Conservation (phyloP, 2,329 filamentous ascomycete genomes). For the Arthroderma sp. region DNA sequence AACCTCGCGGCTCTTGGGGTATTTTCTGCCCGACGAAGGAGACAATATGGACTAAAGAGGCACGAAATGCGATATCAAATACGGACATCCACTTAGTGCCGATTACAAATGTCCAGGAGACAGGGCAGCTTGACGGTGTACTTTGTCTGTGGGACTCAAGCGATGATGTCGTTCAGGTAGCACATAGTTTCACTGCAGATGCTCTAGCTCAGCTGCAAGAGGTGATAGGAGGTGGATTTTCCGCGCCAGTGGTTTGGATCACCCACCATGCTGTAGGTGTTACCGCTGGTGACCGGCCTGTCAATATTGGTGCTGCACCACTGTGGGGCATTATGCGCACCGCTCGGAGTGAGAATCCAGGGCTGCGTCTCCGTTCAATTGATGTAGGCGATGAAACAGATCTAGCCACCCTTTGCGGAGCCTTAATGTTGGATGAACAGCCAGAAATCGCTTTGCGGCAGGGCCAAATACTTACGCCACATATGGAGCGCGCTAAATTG, state of each 20-base stretch:
- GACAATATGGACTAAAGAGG: background rate
- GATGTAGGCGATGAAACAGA: slow-evolving; percentile 4
- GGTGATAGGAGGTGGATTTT: background rate
- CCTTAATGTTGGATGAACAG: background rate
- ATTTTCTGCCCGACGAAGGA: background rate
- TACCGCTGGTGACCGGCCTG: background rate
- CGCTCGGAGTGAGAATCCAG: slow-evolving; percentile 2
- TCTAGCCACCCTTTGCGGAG: background rate
- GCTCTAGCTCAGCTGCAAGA: slow-evolving; percentile 1
- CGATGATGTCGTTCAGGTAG: background rate
- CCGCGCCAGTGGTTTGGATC: slow-evolving; percentile 6
- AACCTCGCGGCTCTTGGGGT: background rate
- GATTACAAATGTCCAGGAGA: background rate
- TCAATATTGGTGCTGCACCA: background rate
- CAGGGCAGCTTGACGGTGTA: background rate
- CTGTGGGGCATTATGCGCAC: slow-evolving; percentile 5
- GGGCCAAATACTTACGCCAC: background rate
- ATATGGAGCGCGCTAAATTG: background rate
- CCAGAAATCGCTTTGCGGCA: background rate
- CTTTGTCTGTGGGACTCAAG: background rate
- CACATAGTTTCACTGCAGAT: background rate
- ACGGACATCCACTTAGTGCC: background rate
- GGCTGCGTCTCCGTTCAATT: background rate
- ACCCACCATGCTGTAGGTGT: slow-evolving; percentile 1
- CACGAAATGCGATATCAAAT: background rate